Base-by-base conservation (phyloP, 2,329 filamentous ascomycete species). In the Diaporthe sp. region DNA sequence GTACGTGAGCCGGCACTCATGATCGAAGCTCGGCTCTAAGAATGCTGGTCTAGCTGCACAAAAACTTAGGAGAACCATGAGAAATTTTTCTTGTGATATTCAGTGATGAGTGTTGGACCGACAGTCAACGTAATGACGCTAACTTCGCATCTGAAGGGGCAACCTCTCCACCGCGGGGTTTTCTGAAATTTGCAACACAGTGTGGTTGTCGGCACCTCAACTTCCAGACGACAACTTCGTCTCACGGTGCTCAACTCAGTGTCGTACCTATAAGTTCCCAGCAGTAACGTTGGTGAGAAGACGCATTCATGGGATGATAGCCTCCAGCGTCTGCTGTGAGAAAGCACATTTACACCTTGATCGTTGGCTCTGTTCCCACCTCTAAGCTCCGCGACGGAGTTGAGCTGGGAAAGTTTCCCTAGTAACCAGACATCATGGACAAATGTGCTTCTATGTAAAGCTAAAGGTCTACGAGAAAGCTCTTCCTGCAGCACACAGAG, bases 211-310 rank as follows among this genome's bases (percentile, higher is more conserved):
- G 22, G 25, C 50, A n/a, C 25, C 64, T 54, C 30, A 40, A 68
- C n/a, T 40, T 40, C 40, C n/a, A 68, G 64, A 68, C 35, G 45
- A 12, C 33, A 68, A 22, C 2, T 68, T 54, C n/a, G 64, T 54
- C 47, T 68, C n/a, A 40, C 54, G 22, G 15, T 19, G 25, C 15
- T 25, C n/a, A 38, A 40, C n/a, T 30, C 15, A 13, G 10, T 22
- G 3, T 19, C 4, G 12, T 22, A 12, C 17, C n/a, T 45, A 9
- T 2, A 52, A 35, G 22, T 52, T 6, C 30, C 8, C 10, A 22
- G 47, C 13, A 54, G 15, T 42, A 22, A 40, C 0, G 28, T 40
- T n/a, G 13, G n/a, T 25, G 22, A 67, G 30, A 19, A 17, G 15
- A 38, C 4, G 22, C 12, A 38, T 5, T 25, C 25, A 19, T 22